These are phyloP conservation scores for Hyaloraphidium curvatum DNA, from an alignment of 192 early-diverging fungal genomes.

Conservation along the genomic window DNA sequence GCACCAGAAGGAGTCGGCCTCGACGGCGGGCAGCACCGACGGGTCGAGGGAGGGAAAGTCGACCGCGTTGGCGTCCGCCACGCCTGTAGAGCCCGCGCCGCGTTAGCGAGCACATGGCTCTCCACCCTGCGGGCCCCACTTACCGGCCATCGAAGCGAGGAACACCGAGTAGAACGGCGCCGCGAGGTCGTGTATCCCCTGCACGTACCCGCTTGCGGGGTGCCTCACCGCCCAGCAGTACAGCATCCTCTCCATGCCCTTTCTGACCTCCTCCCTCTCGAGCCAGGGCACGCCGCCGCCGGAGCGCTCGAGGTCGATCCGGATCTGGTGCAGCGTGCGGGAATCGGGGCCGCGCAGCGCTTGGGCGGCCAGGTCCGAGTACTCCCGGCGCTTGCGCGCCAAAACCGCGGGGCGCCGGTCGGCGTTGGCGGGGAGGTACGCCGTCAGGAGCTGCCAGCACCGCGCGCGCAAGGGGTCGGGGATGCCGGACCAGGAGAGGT, in stretches of 20 bases:
- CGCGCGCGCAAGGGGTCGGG: constrained; percentile 65
- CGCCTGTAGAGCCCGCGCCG: too few relatives aligned
- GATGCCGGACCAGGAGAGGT: constrained; percentile 85
- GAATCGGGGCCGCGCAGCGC: neutral
- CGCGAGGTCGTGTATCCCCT: constrained; percentile 95
- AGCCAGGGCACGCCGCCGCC: too few relatives aligned
- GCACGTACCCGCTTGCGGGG: constrained; percentile 96
- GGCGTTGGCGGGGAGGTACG: constrained; percentile 77
- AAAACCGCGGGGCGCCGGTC: constrained; percentile 63
- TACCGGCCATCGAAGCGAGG: constrained; percentile 46
- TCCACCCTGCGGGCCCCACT: too few relatives aligned
- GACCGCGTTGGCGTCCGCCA: too few relatives aligned
- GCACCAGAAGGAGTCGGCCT: constrained; percentile 96
- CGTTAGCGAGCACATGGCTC: too few relatives aligned
- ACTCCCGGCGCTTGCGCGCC: constrained; percentile 79
- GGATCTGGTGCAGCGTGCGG: constrained; percentile 30
- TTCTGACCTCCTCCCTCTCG: too few relatives aligned
- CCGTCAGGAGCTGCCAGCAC: constrained; percentile 86
- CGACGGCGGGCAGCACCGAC: constrained; percentile 32
- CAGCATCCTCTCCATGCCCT: constrained; percentile 76
- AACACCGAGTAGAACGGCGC: constrained; percentile 94
- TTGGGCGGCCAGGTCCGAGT: constrained; percentile 34
- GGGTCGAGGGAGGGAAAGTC: neutral
- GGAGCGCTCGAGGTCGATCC: constrained; percentile 91
- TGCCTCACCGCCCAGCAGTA: constrained; percentile 97